A percentile compares a stretch with the other conserved stretches of the same genome.
Conservation (phyloP, 225 moss, liverwort and hornwort genomes). For the Bryoerythrophyllum caledonicum region DNA sequence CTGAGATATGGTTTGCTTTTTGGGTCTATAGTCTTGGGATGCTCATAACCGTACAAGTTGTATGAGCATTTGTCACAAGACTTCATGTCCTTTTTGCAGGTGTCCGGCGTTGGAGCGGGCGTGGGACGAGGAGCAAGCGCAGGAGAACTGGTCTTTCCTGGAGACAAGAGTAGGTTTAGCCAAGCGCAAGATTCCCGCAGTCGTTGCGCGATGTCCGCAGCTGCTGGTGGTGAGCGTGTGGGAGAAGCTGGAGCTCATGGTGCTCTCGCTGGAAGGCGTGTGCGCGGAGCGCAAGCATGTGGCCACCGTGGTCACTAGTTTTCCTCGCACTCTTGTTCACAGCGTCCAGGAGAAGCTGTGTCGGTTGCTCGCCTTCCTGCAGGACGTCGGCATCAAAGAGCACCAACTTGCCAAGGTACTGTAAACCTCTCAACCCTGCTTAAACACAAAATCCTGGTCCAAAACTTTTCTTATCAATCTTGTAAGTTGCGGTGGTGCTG, state of each 20-base stretch:
- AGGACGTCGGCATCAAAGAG: slow-evolving; percentile 50
- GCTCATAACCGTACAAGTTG: no score
- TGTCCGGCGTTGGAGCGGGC: slow-evolving; percentile 47
- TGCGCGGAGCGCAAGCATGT: slow-evolving; percentile 53
- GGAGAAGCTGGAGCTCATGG: slow-evolving; percentile 57
- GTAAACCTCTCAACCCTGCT: neutral
- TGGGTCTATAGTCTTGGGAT: no score
- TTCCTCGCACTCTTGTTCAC: slow-evolving; percentile 59
- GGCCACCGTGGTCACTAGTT: slow-evolving; percentile 44
- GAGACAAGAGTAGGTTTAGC: slow-evolving; percentile 47
- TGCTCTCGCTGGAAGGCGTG: slow-evolving; percentile 51
- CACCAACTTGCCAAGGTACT: slow-evolving; percentile 49
- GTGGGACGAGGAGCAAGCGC: slow-evolving; percentile 38
- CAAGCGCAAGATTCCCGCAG: slow-evolving; percentile 47
- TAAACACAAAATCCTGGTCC: neutral
- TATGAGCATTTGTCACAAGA: no score
- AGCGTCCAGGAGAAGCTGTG: slow-evolving; percentile 75
- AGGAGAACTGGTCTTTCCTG: slow-evolving; percentile 36
- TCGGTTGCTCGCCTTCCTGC: slow-evolving; percentile 50
- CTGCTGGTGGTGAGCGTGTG: slow-evolving; percentile 54
- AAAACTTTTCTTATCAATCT: no score
- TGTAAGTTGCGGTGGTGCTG: no score
- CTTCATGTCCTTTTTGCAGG: slow-evolving; percentile 37
- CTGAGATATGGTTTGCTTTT: no score
- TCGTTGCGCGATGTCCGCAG: slow-evolving; percentile 56